Evolutionary conservation across 2,329 filamentous ascomycete genomes (phyloP).

Genomic region (Alternaria hordeiaustralica): DNA sequence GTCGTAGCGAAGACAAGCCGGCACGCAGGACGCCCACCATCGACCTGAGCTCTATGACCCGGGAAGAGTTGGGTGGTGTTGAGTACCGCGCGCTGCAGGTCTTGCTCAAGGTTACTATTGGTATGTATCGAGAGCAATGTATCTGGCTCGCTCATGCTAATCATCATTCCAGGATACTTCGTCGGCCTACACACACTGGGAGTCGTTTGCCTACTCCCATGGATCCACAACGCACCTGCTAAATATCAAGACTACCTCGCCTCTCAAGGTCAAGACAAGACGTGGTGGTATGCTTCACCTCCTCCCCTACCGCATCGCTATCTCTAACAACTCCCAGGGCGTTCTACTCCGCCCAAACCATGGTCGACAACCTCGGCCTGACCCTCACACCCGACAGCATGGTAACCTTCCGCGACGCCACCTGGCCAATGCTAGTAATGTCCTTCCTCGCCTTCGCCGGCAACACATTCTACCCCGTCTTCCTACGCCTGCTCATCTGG

Average conservation of each 20-base stretch:
- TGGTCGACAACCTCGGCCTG: conserved; percentile 93
- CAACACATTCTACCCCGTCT: conserved; percentile 93
- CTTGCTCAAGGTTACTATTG: conserved; percentile 76
- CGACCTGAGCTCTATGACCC: conserved; percentile 53
- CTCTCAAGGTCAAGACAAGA: conserved; percentile 50
- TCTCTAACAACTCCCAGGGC: conserved; percentile 74
- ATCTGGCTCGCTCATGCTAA: conserved; percentile 37
- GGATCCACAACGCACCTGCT: conserved; percentile 63
- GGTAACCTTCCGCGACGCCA: conserved; percentile 80
- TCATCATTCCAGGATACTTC: conserved; percentile 60
- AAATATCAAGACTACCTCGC: conserved; percentile 57
- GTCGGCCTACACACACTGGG: conserved; percentile 81
- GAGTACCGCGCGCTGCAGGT: conserved; percentile 93
- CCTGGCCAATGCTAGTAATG: conserved; percentile 77
- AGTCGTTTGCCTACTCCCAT: conserved; percentile 75
- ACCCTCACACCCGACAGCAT: conserved; percentile 93
- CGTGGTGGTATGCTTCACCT: conserved; percentile 57
- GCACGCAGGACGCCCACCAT: conserved; percentile 53
- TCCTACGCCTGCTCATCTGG: conserved; percentile 97
- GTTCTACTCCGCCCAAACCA: conserved; percentile 84
- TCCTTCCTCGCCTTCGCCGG: conserved; percentile 90
- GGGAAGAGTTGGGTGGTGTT: conserved; percentile 90
- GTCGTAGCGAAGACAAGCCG: conserved; percentile 16
- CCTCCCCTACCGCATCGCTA: conserved; percentile 53
- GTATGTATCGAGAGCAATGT: conserved; percentile 58